Conservation (phyloP, 176 grass and related monocot genomes). For the Tillandsia fasciculata region DNA sequence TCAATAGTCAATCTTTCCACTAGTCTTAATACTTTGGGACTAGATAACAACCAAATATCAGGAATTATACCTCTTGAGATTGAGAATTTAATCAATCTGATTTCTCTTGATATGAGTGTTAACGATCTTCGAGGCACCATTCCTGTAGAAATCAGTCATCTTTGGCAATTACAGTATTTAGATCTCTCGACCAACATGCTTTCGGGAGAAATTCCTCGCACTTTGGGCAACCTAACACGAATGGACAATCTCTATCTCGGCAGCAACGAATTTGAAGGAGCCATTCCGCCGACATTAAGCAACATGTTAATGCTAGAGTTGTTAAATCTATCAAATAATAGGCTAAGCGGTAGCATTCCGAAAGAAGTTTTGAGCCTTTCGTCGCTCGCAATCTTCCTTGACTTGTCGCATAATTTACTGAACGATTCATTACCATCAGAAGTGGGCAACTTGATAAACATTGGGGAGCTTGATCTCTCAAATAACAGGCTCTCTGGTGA, state of each 20-base stretch:
- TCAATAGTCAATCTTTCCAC: conserved; percentile 31
- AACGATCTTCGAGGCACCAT: conserved; percentile 24
- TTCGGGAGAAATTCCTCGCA: conserved; percentile 22
- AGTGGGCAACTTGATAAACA: conserved; percentile 7
- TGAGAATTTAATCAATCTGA: conserved; percentile 25
- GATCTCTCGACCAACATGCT: conserved; percentile 9
- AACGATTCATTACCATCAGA: not conserved
- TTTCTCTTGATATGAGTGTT: not conserved
- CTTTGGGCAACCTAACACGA: conserved; percentile 30
- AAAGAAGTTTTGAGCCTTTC: conserved; percentile 1
- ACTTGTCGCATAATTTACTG: not conserved
- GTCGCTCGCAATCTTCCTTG: not conserved
- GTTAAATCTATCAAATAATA: conserved; percentile 33
- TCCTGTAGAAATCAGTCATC: conserved; percentile 7
- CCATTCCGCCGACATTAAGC: conserved; percentile 28
- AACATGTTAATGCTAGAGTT: conserved; percentile 9
- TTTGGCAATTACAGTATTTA: conserved; percentile 19
- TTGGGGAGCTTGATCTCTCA: not conserved
- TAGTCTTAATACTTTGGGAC: not conserved
- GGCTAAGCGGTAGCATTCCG: conserved; percentile 13
- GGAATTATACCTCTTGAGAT: conserved; percentile 23
- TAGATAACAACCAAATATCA: conserved; percentile 9
- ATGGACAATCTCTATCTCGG: conserved; percentile 13
- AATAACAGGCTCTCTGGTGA: conserved; percentile 19
- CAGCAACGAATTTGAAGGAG: conserved; percentile 22